Evolutionary conservation across 495 filamentous ascomycete species (phyloP), one percentile per base, ranked within the genome.

Genomic region (Aspergillus hancockii): DNA sequence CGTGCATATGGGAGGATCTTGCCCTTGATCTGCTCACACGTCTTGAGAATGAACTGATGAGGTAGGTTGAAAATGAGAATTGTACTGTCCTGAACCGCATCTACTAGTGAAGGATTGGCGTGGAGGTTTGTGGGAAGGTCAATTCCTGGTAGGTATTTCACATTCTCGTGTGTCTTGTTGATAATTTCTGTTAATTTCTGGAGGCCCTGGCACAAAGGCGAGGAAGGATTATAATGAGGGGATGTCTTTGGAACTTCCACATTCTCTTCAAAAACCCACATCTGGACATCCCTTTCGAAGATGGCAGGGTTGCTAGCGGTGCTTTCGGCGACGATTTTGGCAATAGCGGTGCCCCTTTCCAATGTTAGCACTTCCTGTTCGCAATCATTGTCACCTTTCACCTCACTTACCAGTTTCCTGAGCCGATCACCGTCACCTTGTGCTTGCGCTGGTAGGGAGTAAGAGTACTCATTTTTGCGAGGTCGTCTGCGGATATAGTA

Each of bases 1-100:
- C 95, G 86, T 18, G 95, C 93, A 63, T 88, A 97, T 0, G 94
- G 94, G 16, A 96, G 75, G 65, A 95, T 93, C 63, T 96, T 85
- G 52, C 91, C 94, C 71, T 90, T 83, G 59, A 99, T 82, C 70
- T 91, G 86, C 41, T 88, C 82, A 75, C 93, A 97, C 61, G 91
- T 90, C 60, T 85, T 86, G 71, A 83, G 83, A 68, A 99, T 97
- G 75, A 99, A 99, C 72, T 99, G 93, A 77, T 99, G 95, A 7
- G 95, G 95, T 18, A 98, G 82, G 77, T 97, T 97, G 83, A 99
- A 99, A 64, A 99, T 82, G 41, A 99, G 84, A 55, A 99, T 88
- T 4, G 90, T 88, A 57, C 91, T 85, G 68, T 88, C 87, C 67
- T 86, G 84, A 64, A 93, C 93, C 6, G 93, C 85, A 59, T 92